Evolutionary conservation across 164 flowering plant genomes (phyloP), one percentile per base, ranked within the genome.

Genomic region (grape (Vitis vinifera)): DNA sequence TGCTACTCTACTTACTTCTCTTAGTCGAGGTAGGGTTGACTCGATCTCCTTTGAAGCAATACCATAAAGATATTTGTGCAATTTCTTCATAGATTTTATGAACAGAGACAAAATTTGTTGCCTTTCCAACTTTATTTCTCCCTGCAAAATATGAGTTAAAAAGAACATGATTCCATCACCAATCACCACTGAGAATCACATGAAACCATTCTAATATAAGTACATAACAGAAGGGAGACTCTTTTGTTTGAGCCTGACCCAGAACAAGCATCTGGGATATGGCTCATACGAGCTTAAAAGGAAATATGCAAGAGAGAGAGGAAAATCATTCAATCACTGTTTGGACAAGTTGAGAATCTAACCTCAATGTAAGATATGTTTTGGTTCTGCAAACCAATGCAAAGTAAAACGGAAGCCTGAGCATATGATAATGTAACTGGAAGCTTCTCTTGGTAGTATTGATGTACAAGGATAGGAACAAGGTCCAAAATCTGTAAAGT

Each of bases 361-460:
- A 95, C 98, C 99, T 90, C 90, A 50, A 91, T 66, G 58, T 73
- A 82, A 8, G 91, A 78, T 68, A 89, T 44, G 66, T 84, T 77
- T 62, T 80, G 90, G 12, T 70, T 59, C 80, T 91, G 97, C 88
- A 96, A 77, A 53, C 98, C 97, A 68, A 86, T 76, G 78, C 93
- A 87, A 23, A 96, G 89, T 72, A 96, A 80, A 67, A 92, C 81
- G 44, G 94, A 84, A 62, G 91, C 91, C 80, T 93, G 97, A 56
- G 77, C 82, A 75, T 80, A 79, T 14, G 94, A 84, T 53, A 96
- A 62, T 17, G 88, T 67, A 64, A 93, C 92, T 16, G 97, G 97
- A 76, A 96, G 69, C 79, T 82, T 87, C 81, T 75, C 90, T 74
- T 72, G 79, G 73, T 89, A 92, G 78, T 89, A 96, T 17, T 76